Conservation (phyloP, 192 early-diverging fungal genomes). For the Spizellomyces sp. region DNA sequence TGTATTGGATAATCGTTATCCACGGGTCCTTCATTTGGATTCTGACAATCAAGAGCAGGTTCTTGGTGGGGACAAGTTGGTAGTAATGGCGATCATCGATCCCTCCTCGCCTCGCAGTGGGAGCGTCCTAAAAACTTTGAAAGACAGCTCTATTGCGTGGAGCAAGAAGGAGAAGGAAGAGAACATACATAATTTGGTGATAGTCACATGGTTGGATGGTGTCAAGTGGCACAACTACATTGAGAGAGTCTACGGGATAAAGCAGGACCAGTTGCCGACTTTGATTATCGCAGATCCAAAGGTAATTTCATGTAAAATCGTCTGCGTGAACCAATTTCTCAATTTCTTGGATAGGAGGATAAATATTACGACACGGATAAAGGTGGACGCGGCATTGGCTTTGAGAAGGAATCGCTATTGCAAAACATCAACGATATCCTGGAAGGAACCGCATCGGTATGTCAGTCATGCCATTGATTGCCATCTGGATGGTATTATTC, state of each 20-base stretch:
- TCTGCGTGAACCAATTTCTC: neutral
- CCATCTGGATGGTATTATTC: too few relatives aligned
- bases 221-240: constrained; percentile 38
- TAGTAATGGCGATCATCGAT: constrained; percentile 70
- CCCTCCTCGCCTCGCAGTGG: constrained; percentile 18
- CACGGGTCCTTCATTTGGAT: constrained; percentile 66
- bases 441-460: constrained; percentile 26
- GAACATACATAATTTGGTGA: constrained; percentile 22
- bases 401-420: constrained; percentile 16
- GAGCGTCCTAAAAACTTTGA: constrained; percentile 6
- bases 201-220: constrained; percentile 46
- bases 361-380: constrained; percentile 39
- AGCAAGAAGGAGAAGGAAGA: constrained; percentile 12
- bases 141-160: constrained; percentile 9
- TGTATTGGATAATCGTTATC: constrained; percentile 57
- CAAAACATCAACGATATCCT: constrained; percentile 30
- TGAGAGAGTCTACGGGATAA: constrained; percentile 48
- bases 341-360: constrained; percentile 24
- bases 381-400: constrained; percentile 6
- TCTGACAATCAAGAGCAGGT: constrained; percentile 69
- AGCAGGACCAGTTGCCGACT: constrained; percentile 22
- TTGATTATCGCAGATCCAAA: constrained; percentile 47
- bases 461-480: neutral
- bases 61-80: constrained; percentile 63
- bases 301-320: constrained; percentile 2